Evolutionary conservation across 495 filamentous ascomycete genomes (phyloP).

Genomic region (Hyaloscypha variabilis): DNA sequence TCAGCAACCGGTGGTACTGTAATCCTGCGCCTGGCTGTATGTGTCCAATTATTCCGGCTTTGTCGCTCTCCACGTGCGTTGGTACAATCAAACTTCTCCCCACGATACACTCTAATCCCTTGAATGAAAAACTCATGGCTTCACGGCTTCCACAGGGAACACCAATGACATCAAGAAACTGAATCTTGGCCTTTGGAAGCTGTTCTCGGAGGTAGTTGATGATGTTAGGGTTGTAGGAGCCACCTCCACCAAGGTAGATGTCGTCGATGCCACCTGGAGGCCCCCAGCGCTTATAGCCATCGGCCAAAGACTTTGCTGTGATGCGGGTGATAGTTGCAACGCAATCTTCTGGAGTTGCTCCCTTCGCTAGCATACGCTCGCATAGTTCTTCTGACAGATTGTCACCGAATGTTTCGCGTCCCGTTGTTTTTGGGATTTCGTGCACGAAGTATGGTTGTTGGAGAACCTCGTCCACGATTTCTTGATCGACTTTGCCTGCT

Average conservation of each 20-base stretch:
- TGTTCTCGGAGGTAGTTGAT: constrained; percentile 33
- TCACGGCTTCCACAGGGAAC: constrained; percentile 32
- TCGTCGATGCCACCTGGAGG: constrained; percentile 30
- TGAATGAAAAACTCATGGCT: constrained; percentile 29
- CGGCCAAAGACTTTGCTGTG: constrained; percentile 26
- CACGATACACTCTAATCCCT: constrained; percentile 33
- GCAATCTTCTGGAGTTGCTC: constrained; percentile 24
- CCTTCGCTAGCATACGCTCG: constrained; percentile 18
- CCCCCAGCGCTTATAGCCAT: constrained; percentile 27
- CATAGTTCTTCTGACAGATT: constrained; percentile 25
- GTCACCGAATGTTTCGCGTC: constrained; percentile 26
- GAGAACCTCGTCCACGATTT: constrained; percentile 26
- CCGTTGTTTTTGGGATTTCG: constrained; percentile 16
- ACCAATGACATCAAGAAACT: constrained; percentile 28
- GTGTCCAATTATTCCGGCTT: constrained; percentile 24
- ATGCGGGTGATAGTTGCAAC: constrained; percentile 32
- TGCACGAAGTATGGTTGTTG: constrained; percentile 23
- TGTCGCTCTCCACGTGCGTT: constrained; percentile 15
- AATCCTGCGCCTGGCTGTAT: constrained; percentile 23
- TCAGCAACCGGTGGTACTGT: constrained; percentile 23
- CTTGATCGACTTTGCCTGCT: constrained; percentile 25
- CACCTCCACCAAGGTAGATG: constrained; percentile 37
- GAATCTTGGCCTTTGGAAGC: constrained; percentile 32
- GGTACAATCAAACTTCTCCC: constrained; percentile 22
- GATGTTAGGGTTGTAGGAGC: constrained; percentile 37